Conservation (phyloP, 2,329 filamentous ascomycete genomes). For the Colletotrichum nymphaeae region DNA sequence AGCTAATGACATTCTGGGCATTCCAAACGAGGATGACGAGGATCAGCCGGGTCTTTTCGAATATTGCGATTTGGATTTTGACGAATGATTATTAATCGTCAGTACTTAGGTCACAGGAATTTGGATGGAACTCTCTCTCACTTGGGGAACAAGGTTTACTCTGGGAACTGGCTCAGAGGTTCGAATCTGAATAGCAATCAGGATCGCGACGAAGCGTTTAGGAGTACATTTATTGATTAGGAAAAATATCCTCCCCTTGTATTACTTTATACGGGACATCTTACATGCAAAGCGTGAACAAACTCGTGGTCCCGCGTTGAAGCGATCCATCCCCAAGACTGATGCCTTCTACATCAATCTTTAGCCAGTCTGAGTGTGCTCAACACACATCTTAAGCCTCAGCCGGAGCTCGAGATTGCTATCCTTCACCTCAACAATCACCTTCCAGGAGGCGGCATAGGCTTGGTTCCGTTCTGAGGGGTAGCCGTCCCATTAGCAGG, state of each 20-base stretch:
- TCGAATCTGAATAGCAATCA: not conserved
- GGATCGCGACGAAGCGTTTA: not conserved
- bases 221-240: not conserved
- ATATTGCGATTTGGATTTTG: not conserved
- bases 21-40: not conserved
- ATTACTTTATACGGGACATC: not conserved
- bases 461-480: not conserved
- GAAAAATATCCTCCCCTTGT: not conserved
- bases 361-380: not conserved
- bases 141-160: not conserved
- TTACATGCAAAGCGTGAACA: not conserved
- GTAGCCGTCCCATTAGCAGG: not conserved
- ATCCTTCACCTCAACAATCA: not conserved
- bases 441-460: not conserved
- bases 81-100: not conserved
- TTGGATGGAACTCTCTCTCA: not conserved
- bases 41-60: not conserved
- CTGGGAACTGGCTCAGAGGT: not conserved
- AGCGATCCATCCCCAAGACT: not conserved
- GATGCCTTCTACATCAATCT: not conserved
- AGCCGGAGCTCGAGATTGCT: no score
- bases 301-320: not conserved
- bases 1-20: constrained; percentile 12
- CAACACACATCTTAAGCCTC: not conserved
- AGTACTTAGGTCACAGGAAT: not conserved